phyloP scores from a whole-genome alignment of 192 early-diverging fungal species.

The Coemansia sp. region DNA sequence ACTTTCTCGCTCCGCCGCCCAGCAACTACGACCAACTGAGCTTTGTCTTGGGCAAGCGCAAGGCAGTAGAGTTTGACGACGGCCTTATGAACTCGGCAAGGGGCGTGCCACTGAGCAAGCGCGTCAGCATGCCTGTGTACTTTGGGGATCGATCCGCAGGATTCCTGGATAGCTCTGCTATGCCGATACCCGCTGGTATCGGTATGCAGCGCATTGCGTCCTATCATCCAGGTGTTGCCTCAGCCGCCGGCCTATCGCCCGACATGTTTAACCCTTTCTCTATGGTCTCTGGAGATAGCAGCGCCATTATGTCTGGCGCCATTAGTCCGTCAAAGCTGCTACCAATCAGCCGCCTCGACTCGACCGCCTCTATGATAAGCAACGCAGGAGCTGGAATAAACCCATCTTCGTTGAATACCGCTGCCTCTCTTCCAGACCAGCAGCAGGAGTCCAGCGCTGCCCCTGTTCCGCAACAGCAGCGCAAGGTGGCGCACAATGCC shows the following conservation, averaged over 20 bases:
- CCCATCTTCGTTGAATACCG: neutral
- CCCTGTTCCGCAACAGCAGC: slow-evolving; percentile 58
- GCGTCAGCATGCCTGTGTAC: slow-evolving; percentile 45
- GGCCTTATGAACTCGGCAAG: slow-evolving; percentile 10
- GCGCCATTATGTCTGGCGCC: slow-evolving; percentile 6
- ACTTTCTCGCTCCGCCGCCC: slow-evolving; percentile 12
- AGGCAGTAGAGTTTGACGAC: slow-evolving; percentile 14
- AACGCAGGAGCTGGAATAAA: neutral
- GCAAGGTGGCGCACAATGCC: slow-evolving; percentile 94
- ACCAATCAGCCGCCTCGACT: neutral
- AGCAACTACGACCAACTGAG: slow-evolving; percentile 16
- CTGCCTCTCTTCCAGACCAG: neutral
- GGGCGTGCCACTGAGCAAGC: slow-evolving; percentile 46
- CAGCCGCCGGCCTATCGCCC: neutral
- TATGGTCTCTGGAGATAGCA: neutral
- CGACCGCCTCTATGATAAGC: neutral
- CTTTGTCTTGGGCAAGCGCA: slow-evolving; percentile 33
- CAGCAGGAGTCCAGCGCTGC: neutral
- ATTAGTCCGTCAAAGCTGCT: neutral
- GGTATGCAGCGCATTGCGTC: slow-evolving; percentile 48
- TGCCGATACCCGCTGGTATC: slow-evolving; percentile 27
- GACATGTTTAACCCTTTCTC: slow-evolving; percentile 6
- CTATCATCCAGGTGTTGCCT: slow-evolving; percentile 24
- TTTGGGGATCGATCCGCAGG: slow-evolving; percentile 14
- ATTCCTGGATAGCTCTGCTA: neutral